Evolutionary conservation across 2,329 filamentous ascomycete species (phyloP), one percentile per base, ranked within the genome.

Genomic region (Exophiala oligosperma): DNA sequence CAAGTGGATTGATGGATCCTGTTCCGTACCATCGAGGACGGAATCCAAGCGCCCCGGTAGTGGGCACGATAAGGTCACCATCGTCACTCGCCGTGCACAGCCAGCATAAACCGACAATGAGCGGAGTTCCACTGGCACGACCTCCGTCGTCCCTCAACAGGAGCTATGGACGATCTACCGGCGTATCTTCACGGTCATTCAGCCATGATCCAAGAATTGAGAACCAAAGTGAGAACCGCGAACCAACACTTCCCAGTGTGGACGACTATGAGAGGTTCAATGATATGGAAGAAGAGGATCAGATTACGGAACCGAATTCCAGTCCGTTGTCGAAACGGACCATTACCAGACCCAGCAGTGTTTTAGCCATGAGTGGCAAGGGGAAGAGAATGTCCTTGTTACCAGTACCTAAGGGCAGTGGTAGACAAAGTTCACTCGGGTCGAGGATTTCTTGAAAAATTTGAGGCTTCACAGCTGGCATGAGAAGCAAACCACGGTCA

Each of bases 351-450:
- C 65, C 65, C 23, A 61, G 62, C 48, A 66, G 64, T 56, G 60
- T 61, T n/a, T 28, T 64, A 38, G 60, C 59, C 17, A 66, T 59
- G 57, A 63, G 56, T 28, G 64, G 63, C 21, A 67, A 67, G 51
- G 53, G 61, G 28, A 61, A 64, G 50, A 65, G 66, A 23, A 62
- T 68, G 66, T 62, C 66, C 23, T 60, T 66, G 26, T 51, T 68
- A 21, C 66, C 66, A 17, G 58, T 65, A 8, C 61, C 61, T 7
- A 53, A 56, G 21, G 61, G 58, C 14, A 60, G 52, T 43, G 61
- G 61, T 44, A 59, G 61, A 41, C 61, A 63, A 47, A 63, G 61
- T 59, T 63, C 61, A 32, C 29, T 63, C 28, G 61, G 61, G 26
- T 51, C 52, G 29, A 59, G 61, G 26, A 59, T 63, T 32, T 59